Conservation (phyloP, 2,329 filamentous ascomycete species). For the Nemania abortiva region DNA sequence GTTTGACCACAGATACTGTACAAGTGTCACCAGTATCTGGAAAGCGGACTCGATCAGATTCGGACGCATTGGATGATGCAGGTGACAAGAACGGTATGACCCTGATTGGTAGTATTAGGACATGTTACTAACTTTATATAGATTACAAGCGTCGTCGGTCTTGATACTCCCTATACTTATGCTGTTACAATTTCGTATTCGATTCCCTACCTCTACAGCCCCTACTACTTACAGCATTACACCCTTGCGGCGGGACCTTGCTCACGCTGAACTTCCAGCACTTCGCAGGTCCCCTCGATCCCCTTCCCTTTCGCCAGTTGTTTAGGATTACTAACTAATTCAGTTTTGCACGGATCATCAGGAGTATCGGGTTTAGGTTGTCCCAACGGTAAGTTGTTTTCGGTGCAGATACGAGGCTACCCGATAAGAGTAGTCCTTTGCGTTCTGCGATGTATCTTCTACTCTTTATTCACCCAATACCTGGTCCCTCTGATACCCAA, state of each 20-base stretch:
- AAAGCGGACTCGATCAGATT: conserved; percentile 49
- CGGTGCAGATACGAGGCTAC: conserved; percentile 22
- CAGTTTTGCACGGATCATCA: conserved; percentile 37
- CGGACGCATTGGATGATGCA: conserved; percentile 44
- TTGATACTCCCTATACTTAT: conserved; percentile 50
- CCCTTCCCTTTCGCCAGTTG: conserved; percentile 28
- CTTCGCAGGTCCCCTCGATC: conserved; percentile 32
- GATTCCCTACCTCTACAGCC: conserved; percentile 14
- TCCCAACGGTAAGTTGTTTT: conserved; percentile 44
- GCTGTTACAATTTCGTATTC: conserved; percentile 21
- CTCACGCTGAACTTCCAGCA: conserved; percentile 42
- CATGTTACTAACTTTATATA: conserved; percentile 50
- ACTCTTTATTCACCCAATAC: conserved; percentile 20
- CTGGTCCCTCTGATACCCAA: conserved; percentile 39
- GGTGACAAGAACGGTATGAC: conserved; percentile 50
- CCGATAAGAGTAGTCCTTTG: conserved; percentile 12
- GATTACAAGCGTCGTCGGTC: conserved; percentile 67
- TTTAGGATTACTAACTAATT: conserved; percentile 45
- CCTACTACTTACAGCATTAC: conserved; percentile 33
- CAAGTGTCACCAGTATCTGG: conserved; percentile 53
- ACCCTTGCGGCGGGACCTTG: conserved; percentile 41
- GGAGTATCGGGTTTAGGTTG: conserved; percentile 21
- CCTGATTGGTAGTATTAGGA: background rate
- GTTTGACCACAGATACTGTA: conserved; percentile 46
- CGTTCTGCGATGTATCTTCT: conserved; percentile 27